Evolutionary conservation across 139 green algal genomes (phyloP).

Genomic region (Chlorella vulgaris): DNA sequence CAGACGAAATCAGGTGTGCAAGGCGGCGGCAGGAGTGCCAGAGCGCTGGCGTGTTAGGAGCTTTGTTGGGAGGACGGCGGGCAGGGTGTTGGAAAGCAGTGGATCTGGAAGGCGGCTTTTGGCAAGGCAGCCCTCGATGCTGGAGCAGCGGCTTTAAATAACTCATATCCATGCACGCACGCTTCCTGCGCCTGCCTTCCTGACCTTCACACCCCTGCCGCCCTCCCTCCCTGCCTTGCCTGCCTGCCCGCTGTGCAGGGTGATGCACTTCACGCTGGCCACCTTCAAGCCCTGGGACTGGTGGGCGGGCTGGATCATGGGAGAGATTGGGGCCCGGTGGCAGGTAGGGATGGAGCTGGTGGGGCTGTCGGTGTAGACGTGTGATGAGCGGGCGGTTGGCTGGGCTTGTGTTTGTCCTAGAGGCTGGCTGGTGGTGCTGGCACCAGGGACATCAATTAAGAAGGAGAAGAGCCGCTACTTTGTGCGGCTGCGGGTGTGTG

Average conservation of each 20-base stretch:
- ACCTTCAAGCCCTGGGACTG: constrained; percentile 83
- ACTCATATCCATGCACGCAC: not conserved
- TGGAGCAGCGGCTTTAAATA: too few relatives aligned
- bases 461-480: too few relatives aligned
- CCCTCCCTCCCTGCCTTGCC: not conserved
- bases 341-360: constrained; percentile 13
- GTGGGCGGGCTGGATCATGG: constrained; percentile 71
- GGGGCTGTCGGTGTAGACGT: not conserved
- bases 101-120: too few relatives aligned
- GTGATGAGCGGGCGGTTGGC: not conserved
- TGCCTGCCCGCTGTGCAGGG: not conserved
- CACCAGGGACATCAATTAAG: too few relatives aligned
- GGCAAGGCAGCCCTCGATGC: too few relatives aligned
- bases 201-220: not conserved
- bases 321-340: constrained; percentile 25
- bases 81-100: too few relatives aligned
- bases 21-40: not conserved
- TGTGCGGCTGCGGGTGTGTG: too few relatives aligned
- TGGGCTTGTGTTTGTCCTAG: too few relatives aligned
- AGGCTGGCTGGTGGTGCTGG: too few relatives aligned
- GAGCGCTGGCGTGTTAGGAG: too few relatives aligned
- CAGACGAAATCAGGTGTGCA: constrained; percentile 42
- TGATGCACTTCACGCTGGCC: constrained; percentile 82
- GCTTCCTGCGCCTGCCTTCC: not conserved
- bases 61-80: too few relatives aligned